phyloP scores from a whole-genome alignment of 192 early-diverging fungal species.

The Backusella morwellensis region DNA sequence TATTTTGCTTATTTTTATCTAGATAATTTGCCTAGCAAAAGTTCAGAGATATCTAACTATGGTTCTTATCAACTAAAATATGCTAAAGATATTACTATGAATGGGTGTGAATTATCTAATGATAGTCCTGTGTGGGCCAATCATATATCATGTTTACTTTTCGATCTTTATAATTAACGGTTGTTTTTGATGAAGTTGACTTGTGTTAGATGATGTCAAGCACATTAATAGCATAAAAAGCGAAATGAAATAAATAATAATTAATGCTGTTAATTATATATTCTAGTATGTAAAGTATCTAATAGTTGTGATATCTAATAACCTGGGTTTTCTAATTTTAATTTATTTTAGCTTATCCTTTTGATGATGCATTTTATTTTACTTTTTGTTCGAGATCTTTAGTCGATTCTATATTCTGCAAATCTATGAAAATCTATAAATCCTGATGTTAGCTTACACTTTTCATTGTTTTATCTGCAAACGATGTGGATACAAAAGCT shows the following conservation, averaged over 20 bases:
- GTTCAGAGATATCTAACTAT: too few species aligned
- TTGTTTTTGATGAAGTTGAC: neutral
- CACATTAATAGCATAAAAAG: neutral
- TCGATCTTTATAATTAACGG: neutral
- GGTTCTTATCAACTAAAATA: too few species aligned
- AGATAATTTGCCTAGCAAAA: too few species aligned
- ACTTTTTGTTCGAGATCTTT: neutral
- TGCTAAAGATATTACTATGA: too few species aligned
- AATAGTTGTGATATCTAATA: neutral
- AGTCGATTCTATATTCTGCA: neutral
- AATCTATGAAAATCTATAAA: neutral
- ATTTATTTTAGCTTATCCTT: neutral
- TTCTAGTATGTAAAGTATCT: neutral
- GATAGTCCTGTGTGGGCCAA: too few species aligned
- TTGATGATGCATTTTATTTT: neutral
- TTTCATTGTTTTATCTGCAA: neutral
- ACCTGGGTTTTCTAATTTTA: neutral
- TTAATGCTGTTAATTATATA: neutral
- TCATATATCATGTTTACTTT: too few species aligned
- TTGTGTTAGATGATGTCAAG: neutral
- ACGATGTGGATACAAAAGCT: neutral
- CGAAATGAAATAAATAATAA: neutral
- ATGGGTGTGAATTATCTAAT: too few species aligned
- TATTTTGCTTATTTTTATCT: too few species aligned
- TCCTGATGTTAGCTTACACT: neutral